A percentile compares a stretch with the other conserved stretches of the same genome.
phyloP scores from a whole-genome alignment of 1,284 basidiomycete species.

The Sanghuangporus baumii region DNA sequence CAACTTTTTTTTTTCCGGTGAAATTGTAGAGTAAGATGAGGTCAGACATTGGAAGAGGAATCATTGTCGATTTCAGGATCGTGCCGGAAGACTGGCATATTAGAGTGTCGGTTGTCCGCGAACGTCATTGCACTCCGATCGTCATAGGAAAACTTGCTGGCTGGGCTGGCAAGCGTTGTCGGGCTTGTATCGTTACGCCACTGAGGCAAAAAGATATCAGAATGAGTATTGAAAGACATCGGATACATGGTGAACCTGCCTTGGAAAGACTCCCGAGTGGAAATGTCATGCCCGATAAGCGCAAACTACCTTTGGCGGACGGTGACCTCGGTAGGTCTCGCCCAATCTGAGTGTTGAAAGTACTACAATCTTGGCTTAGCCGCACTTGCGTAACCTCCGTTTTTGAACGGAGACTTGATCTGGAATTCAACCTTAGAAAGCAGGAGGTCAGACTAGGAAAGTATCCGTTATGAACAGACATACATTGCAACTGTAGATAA shows the following conservation, averaged over 20 bases:
- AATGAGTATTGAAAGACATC: neutral
- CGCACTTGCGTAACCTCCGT: slow-evolving; percentile 9
- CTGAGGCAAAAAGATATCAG: neutral
- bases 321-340: neutral
- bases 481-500: slow-evolving; percentile 14
- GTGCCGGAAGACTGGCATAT: neutral
- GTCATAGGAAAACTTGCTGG: neutral
- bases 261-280: slow-evolving; percentile 7
- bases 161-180: slow-evolving; percentile 6
- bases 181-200: slow-evolving; percentile 1
- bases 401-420: slow-evolving; percentile 4
- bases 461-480: neutral
- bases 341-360: slow-evolving; percentile 12
- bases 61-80: neutral
- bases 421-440: slow-evolving; percentile 11
- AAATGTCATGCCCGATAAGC: slow-evolving; percentile 7
- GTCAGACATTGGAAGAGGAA: neutral
- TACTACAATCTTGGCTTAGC: slow-evolving; percentile 11
- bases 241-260: neutral
- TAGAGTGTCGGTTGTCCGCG: neutral
- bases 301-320: neutral
- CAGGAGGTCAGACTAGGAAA: neutral
- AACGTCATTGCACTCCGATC: neutral
- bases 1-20: neutral
- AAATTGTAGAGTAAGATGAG: neutral